Evolutionary conservation across 345 rosid genomes (phyloP), one percentile per base, ranked within the genome.

Genomic region (Acer campestre): DNA sequence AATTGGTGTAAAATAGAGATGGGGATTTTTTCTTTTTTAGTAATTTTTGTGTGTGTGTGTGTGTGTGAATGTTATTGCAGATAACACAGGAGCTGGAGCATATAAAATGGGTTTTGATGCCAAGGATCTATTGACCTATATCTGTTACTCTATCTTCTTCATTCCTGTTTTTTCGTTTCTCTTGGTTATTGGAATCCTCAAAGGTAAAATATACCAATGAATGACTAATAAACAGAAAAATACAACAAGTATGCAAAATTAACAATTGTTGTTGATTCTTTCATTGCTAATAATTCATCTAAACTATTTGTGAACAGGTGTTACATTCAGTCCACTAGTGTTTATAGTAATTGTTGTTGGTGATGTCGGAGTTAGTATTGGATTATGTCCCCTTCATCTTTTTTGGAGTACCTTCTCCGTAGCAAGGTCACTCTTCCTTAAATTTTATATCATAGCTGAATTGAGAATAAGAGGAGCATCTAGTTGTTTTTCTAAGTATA

Each of bases 381-480:
- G 80, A 16, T 64, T 80, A 48, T 76, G 76, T 69, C 80, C 83
- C 9, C 55, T 56, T 64, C 80, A 76, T 67, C 77, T 80, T 40
- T 31, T 71, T n/a, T 76, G 79, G 80, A 71, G 77, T 22, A 42
- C 67, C 62, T 76, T 40, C 74, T 70, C 73, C 71, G 16, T 80
- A 56, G 58, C 72, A 35, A 76, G 61, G 83, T 80, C 35, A 40
- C 3, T 42, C 56, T 56, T 68, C 42, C 10, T n/a, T 18, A 2
- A 58, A 6, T 58, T 58, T 58, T 20, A 6, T 8, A 6, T 20
- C 11, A 20, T 58, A 58, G 23, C 25, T 20, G 62, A 58, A 58
- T 18, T n/a, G 22, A 58, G 62, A 58, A 20, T 58, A 18, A 58
- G 22, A 18, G 27, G 4, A 8, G 9, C 62, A 58, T n/a, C 10